Percentiles rank a stretch among this genome's conserved stretches.
phyloP scores from a whole-genome alignment of 306 rosid genomes.

The Myrica gale region DNA sequence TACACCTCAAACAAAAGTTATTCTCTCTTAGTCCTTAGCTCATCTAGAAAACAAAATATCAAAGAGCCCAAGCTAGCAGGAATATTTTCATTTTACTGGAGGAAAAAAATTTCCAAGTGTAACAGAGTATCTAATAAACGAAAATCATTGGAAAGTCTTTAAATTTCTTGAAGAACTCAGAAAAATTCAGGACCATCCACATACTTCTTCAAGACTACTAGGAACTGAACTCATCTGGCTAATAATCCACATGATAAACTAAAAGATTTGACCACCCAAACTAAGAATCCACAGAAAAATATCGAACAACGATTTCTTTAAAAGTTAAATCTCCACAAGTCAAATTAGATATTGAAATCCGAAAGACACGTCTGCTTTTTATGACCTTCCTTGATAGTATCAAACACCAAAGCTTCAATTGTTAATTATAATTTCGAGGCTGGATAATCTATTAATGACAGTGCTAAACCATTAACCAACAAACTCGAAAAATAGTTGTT shows the following conservation, averaged over 20 bases:
- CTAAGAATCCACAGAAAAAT: not conserved
- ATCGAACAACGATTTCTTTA: not conserved
- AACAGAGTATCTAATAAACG: not conserved
- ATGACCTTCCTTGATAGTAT: not conserved
- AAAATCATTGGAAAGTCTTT: not conserved
- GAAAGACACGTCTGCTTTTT: not conserved
- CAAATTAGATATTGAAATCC: not conserved
- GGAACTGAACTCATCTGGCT: not conserved
- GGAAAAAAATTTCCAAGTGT: not conserved
- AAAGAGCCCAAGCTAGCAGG: not conserved
- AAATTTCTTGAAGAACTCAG: not conserved
- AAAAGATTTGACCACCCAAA: not conserved
- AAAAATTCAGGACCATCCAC: not conserved
- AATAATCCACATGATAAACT: not conserved
- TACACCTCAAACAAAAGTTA: constrained; percentile 40
- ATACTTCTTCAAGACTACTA: not conserved
- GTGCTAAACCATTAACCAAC: not conserved
- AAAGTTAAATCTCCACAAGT: not conserved
- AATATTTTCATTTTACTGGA: not conserved
- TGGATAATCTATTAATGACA: not conserved
- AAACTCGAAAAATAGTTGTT: not conserved
- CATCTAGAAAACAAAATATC: not conserved
- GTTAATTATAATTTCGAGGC: not conserved
- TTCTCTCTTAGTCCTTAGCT: constrained; percentile 18
- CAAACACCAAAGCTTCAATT: not conserved